Evolutionary conservation across 768 basidiomycete species (phyloP), one percentile per base, ranked within the genome.

Genomic region (Russula sp.): DNA sequence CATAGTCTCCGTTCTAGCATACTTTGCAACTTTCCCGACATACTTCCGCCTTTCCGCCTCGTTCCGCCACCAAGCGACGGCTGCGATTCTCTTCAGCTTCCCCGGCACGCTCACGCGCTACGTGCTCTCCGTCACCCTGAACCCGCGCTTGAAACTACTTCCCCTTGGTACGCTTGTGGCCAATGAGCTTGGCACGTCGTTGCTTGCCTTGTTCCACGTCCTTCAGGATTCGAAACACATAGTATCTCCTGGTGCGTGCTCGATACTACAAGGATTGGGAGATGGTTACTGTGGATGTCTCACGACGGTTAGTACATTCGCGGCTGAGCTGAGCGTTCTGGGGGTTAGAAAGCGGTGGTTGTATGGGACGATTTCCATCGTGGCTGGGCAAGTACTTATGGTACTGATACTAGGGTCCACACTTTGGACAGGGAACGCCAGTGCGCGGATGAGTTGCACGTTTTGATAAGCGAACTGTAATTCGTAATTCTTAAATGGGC

Each of bases 201-300:
- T 98, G 60, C 78, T 97, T 25, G 88, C 86, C 20, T 76, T 79
- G 25, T 84, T 88, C 67, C 85, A 83, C 67, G 83, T 89, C 54
- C 72, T 93, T 46, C 89, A 93, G 71, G 81, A 83, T 59, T 75
- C 75, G 11, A 64, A 73, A 25, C 60, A 64, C 38, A 76, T 80
- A 11, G 71, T 76, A 8, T 81, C 86, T 1, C 70, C 73, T 22
- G 74, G 78, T 61, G 78, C 81, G 38, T 97, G 95, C 70, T 78
- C 81, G 29, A 76, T 92, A 20, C 73, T 98, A 45, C 87, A 90
- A 69, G 95, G 93, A 1, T 74, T 98, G 41, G 77, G 79, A 25
- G 93, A 98, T 70, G 97, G 97, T 7, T 98, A 93, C 70, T 98
- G 95, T 70, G 97, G 94, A 11, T 94, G 93, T 75, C 77, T 98